phyloP scores from a whole-genome alignment of 2,329 filamentous ascomycete species.

The Penicillium sp. region DNA sequence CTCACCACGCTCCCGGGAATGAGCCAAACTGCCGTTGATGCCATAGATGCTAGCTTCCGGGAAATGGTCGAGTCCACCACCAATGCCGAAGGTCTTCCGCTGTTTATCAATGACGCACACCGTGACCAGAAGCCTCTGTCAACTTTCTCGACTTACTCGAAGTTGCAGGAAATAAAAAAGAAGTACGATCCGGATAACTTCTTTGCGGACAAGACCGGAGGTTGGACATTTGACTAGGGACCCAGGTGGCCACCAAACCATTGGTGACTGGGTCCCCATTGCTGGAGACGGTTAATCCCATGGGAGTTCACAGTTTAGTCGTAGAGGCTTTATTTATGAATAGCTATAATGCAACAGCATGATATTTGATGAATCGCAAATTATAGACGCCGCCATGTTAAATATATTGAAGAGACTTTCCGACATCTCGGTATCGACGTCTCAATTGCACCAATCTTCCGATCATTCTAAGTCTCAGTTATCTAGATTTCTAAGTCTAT shows the following conservation, averaged over 20 bases:
- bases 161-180: constrained; percentile 40
- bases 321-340: too few species aligned
- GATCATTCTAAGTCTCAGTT: background rate
- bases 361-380: too few species aligned
- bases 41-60: constrained; percentile 32
- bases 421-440: too few species aligned
- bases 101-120: constrained; percentile 38
- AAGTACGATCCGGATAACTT: constrained; percentile 41
- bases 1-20: constrained; percentile 27
- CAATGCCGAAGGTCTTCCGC: constrained; percentile 27
- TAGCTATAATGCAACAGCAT: too few species aligned
- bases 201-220: constrained; percentile 29
- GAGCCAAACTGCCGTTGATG: constrained; percentile 24
- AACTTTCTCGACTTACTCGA: constrained; percentile 33
- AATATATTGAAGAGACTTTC: too few species aligned
- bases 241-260: too few species aligned
- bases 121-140: constrained; percentile 28
- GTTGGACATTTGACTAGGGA: constrained; percentile 29
- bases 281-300: too few species aligned
- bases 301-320: too few species aligned
- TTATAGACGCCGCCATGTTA: too few species aligned
- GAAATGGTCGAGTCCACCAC: constrained; percentile 30
- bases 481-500: background rate
- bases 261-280: too few species aligned
- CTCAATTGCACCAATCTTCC: background rate